A percentile compares a stretch with the other conserved stretches of the same genome.
phyloP scores from a whole-genome alignment of 306 rosid species.

The Datisca glomerata region DNA sequence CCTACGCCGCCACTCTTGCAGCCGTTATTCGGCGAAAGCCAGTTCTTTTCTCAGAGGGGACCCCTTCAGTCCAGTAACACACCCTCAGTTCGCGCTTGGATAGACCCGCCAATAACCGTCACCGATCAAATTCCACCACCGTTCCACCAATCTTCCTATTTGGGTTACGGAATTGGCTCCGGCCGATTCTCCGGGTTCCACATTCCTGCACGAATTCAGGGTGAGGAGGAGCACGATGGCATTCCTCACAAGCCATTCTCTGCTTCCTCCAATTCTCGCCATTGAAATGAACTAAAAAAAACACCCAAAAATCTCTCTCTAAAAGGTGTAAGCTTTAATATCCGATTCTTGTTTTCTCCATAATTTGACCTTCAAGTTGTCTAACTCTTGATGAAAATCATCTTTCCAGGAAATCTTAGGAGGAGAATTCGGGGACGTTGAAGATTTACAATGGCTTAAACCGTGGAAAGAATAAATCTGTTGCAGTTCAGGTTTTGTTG shows the following conservation, averaged over 20 bases:
- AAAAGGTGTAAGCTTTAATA: constrained; percentile 32
- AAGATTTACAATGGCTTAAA: neutral
- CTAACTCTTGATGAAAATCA: constrained; percentile 3
- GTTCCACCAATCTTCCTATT: constrained; percentile 28
- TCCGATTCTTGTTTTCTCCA: constrained; percentile 10
- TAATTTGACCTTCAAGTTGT: constrained; percentile 4
- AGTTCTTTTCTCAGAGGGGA: constrained; percentile 91
- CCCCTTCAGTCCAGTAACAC: constrained; percentile 99
- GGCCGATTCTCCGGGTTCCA: constrained; percentile 54
- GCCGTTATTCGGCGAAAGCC: constrained; percentile 33
- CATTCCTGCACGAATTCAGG: constrained; percentile 81
- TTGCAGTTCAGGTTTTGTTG: neutral
- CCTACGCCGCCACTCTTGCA: constrained; percentile 19
- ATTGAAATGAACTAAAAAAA: constrained; percentile 29
- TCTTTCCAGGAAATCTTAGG: neutral
- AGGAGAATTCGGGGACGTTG: neutral
- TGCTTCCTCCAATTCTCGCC: constrained; percentile 96
- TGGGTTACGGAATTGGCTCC: constrained; percentile 49
- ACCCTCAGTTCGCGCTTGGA: constrained; percentile 81
- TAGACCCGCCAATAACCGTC: constrained; percentile 37
- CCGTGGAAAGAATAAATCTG: neutral
- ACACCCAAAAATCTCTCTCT: constrained; percentile 21
- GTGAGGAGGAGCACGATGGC: constrained; percentile 84
- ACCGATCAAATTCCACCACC: constrained; percentile 34
- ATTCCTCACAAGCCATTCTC: constrained; percentile 72